A percentile compares a stretch with the other conserved stretches of the same genome.
These are phyloP conservation scores for Myxozyma melibiosi DNA, from an alignment of 805 yeast species.

Conservation along the genomic window DNA sequence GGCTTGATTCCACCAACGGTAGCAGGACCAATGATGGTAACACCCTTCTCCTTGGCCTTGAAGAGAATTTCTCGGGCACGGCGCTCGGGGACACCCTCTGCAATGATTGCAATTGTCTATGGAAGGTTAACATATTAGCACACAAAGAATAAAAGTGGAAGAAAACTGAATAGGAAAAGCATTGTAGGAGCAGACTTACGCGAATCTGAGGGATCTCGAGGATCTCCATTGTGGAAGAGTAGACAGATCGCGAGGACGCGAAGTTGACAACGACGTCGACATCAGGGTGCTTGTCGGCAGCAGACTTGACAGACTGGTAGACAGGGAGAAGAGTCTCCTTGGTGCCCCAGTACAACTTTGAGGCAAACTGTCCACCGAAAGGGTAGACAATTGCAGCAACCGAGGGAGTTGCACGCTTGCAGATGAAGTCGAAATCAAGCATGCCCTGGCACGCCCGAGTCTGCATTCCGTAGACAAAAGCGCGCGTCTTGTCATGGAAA, in stretches of 20 bases:
- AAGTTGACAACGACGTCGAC: conserved; percentile 53
- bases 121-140: not conserved
- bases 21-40: conserved; percentile 52
- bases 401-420: conserved; percentile 50
- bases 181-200: conserved; percentile 10
- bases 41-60: conserved; percentile 50
- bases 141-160: not conserved
- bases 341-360: conserved; percentile 55
- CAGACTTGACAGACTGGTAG: conserved; percentile 48
- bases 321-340: conserved; percentile 51
- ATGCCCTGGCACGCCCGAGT: conserved; percentile 54
- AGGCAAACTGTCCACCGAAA: conserved; percentile 50
- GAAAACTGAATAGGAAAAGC: not conserved
- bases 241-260: conserved; percentile 51
- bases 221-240: conserved; percentile 52
- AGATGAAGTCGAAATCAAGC: conserved; percentile 52
- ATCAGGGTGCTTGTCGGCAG: conserved; percentile 50
- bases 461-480: conserved; percentile 51
- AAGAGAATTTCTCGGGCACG: conserved; percentile 51
- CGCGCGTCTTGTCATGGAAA: conserved; percentile 49
- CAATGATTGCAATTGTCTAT: conserved; percentile 51
- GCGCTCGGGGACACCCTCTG: conserved; percentile 54
- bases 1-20: conserved; percentile 55
- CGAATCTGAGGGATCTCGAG: conserved; percentile 50
- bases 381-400: conserved; percentile 53